Conservation (phyloP, 139 green algal genomes). For the Astrephomene gubernaculifera region DNA sequence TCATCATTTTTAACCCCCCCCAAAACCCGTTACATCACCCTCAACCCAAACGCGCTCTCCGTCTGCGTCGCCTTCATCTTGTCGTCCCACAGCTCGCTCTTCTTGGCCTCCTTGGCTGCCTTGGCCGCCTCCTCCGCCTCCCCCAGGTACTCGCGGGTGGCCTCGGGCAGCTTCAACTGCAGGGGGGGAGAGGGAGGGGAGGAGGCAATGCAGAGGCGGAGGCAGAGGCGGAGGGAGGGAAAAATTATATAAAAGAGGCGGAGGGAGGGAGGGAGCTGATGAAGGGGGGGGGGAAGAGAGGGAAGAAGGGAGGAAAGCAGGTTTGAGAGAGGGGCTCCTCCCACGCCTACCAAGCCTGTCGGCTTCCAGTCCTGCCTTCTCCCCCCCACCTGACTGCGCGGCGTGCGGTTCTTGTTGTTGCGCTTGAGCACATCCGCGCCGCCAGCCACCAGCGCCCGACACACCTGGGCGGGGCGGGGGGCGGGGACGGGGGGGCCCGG, state of each 20-base stretch:
- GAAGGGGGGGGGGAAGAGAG: neutral
- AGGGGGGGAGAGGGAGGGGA: neutral
- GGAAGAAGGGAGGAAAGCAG: neutral
- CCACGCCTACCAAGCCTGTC: too few relatives aligned
- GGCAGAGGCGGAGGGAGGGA: neutral
- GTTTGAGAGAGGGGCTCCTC: too few relatives aligned
- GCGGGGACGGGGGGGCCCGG: neutral
- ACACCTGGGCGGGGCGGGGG: constrained; percentile 44
- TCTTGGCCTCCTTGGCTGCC: constrained; percentile 49
- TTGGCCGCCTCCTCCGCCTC: constrained; percentile 62
- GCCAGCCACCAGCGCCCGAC: constrained; percentile 58
- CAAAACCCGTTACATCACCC: constrained; percentile 31
- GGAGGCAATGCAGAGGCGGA: neutral
- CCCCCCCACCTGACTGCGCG: constrained; percentile 51
- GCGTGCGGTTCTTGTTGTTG: constrained; percentile 76
- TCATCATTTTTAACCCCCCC: too few relatives aligned
- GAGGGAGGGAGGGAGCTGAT: neutral
- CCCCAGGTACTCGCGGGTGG: constrained; percentile 37
- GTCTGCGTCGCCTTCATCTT: constrained; percentile 80
- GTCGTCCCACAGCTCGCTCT: constrained; percentile 63
- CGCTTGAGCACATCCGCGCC: constrained; percentile 65
- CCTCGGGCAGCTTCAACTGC: constrained; percentile 52
- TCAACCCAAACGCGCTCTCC: constrained; percentile 64
- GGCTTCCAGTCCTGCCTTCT: too few relatives aligned
- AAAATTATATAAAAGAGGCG: neutral